These are phyloP conservation scores for Nakataea oryzae DNA, from an alignment of 2,329 filamentous ascomycete genomes.

Conservation along the genomic window DNA sequence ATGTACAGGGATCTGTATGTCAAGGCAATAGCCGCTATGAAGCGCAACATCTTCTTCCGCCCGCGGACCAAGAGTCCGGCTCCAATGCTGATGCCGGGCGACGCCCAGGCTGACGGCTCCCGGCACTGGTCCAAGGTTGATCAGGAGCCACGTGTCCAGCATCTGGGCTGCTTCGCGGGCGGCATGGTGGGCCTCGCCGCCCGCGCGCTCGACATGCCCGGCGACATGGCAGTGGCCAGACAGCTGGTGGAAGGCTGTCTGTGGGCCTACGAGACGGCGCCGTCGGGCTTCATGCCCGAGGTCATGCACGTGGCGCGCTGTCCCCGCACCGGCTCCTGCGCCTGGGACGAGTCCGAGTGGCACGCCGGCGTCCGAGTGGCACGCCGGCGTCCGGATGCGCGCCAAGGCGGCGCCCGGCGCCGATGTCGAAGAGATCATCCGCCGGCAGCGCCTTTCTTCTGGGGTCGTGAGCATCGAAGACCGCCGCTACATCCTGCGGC, in stretches of 20 bases:
- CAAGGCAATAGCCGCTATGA: slow-evolving; percentile 32
- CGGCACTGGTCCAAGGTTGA: slow-evolving; percentile 38
- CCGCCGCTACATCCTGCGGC: slow-evolving; percentile 31
- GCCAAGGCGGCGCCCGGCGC: slow-evolving; percentile 17
- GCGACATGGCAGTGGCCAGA: slow-evolving; percentile 32
- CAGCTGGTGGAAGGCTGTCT: slow-evolving; percentile 41
- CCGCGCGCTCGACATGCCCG: slow-evolving; percentile 20
- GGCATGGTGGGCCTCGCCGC: slow-evolving; percentile 32
- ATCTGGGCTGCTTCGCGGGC: slow-evolving; percentile 30
- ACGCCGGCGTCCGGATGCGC: slow-evolving; percentile 10
- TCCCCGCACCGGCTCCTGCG: slow-evolving; percentile 25
- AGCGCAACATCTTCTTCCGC: slow-evolving; percentile 10
- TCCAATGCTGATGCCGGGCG: slow-evolving; percentile 9
- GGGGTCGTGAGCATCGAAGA: slow-evolving; percentile 44
- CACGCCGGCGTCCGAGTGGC: slow-evolving; percentile 12
- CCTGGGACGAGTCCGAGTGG: slow-evolving; percentile 19
- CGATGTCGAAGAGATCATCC: slow-evolving; percentile 6
- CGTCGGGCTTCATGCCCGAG: slow-evolving; percentile 45
- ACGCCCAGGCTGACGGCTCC: slow-evolving; percentile 30
- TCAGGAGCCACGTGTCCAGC: slow-evolving; percentile 25
- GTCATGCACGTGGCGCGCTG: slow-evolving; percentile 13
- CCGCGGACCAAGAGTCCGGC: slow-evolving; percentile 2
- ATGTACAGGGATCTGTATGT: slow-evolving; percentile 58
- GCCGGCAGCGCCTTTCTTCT: slow-evolving; percentile 23
- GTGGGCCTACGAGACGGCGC: slow-evolving; percentile 40